Evolutionary conservation across 179 eudicot genomes (phyloP), one percentile per base, ranked within the genome.

Genomic region (Corrigiola litoralis): DNA sequence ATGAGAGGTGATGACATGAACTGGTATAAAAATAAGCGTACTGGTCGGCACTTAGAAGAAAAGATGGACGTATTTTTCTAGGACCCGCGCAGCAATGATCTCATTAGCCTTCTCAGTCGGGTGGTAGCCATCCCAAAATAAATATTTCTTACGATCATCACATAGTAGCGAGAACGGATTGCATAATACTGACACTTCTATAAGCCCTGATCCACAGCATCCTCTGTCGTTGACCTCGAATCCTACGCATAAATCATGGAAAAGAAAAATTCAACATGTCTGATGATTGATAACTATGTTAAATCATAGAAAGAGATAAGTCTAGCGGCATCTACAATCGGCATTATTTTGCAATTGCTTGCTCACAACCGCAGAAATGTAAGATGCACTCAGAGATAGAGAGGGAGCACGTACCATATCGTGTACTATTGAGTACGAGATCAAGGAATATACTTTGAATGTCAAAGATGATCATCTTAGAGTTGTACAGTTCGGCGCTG

Each of bases 91-190:
- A 5, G 83, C 70, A 37, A 87, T 52, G n/a, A 79, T 33, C 28
- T 41, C 52, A 56, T 84, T 77, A 24, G 76, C 82, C 46, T 29
- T 72, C 60, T 89, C 90, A 0, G 86, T 82, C 1, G 86, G 81
- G 75, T 89, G 96, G 34, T 65, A 82, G 56, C 86, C 77, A 41
- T 87, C 95, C 90, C 95, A 87, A 21, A 87, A 87, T 9, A 87
- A 11, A 56, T 77, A 82, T 6, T 62, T 74, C 2, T 51, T 37
- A 23, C 77, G 45, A 31, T 63, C 71, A 53, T 63, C 71, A 53
- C 92, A 88, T 4, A 75, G 54, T 11, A 3, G 20, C 0, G 61
- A 69, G 5, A 66, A 63, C 21, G 77, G 53, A 63, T 72, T 88
- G 55, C 96, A 86, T 24, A 84, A 4, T 3, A 68, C 0, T 1